phyloP scores from a whole-genome alignment of 2,329 filamentous ascomycete genomes.

The Exophiala oligosperma region DNA sequence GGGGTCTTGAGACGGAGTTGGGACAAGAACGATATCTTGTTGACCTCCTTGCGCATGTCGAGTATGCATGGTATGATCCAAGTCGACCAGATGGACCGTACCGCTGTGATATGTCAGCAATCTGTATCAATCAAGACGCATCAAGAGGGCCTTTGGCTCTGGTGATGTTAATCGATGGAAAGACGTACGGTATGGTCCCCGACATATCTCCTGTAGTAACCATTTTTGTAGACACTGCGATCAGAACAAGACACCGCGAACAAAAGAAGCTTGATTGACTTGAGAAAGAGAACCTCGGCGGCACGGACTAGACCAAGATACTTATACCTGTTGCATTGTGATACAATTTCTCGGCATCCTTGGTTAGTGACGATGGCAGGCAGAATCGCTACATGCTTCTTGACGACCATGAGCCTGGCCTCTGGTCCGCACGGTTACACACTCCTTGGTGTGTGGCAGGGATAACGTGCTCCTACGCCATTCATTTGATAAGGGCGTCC shows the following conservation, averaged over 20 bases:
- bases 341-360: neutral
- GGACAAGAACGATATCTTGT: slow-evolving; percentile 37
- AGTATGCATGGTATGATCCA: slow-evolving; percentile 31
- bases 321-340: neutral
- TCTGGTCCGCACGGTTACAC: too few species aligned
- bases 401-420: too few species aligned
- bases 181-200: neutral
- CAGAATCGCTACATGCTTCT: too few species aligned
- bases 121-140: neutral
- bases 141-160: slow-evolving; percentile 28
- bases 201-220: neutral
- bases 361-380: neutral
- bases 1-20: slow-evolving; percentile 39
- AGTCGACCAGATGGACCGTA: slow-evolving; percentile 40
- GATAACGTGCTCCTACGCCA: too few species aligned
- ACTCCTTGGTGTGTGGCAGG: too few species aligned
- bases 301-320: neutral
- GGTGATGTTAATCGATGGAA: neutral
- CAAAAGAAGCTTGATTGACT: neutral
- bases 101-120: slow-evolving; percentile 21
- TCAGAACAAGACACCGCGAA: neutral
- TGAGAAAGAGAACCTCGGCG: neutral
- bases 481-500: too few species aligned
- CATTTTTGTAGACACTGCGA: neutral
- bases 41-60: slow-evolving; percentile 19